Evolutionary conservation across 2,329 filamentous ascomycete genomes (phyloP).

Genomic region (Beauveria caledonica): DNA sequence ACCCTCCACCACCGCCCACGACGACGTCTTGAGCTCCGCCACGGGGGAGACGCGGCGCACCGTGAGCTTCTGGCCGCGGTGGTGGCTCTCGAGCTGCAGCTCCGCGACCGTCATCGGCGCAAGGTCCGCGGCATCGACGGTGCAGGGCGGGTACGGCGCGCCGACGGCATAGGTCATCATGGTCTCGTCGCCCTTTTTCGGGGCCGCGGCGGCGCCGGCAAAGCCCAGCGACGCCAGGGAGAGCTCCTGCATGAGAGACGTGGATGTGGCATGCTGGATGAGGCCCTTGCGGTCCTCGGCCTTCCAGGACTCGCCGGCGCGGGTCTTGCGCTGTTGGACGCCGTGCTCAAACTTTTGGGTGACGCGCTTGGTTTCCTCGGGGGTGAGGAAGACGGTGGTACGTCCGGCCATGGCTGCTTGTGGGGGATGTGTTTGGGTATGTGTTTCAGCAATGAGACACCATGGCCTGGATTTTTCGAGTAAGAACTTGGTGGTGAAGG

Average conservation of each 20-base stretch:
- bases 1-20: constrained; percentile 26
- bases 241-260: constrained; percentile 27
- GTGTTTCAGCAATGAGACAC: background rate
- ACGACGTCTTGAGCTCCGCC: constrained; percentile 17
- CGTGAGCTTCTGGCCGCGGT: constrained; percentile 19
- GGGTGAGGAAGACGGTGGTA: constrained; percentile 25
- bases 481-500: background rate
- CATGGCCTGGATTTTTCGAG: background rate
- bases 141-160: constrained; percentile 20
- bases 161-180: constrained; percentile 23
- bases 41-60: constrained; percentile 23
- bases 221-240: constrained; percentile 15
- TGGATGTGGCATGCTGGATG: constrained; percentile 20
- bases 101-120: constrained; percentile 19
- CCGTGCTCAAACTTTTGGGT: constrained; percentile 17
- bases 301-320: constrained; percentile 16
- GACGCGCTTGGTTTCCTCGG: constrained; percentile 23
- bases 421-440: background rate
- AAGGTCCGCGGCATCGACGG: constrained; percentile 14
- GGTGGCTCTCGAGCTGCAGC: constrained; percentile 23
- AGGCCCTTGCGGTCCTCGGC: constrained; percentile 15
- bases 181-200: constrained; percentile 14
- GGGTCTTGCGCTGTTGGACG: constrained; percentile 17
- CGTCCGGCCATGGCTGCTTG: constrained; percentile 16
- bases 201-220: constrained; percentile 12